Evolutionary conservation across 1,139 yeast species (phyloP).

Genomic region (Hansenula lynferdii): DNA sequence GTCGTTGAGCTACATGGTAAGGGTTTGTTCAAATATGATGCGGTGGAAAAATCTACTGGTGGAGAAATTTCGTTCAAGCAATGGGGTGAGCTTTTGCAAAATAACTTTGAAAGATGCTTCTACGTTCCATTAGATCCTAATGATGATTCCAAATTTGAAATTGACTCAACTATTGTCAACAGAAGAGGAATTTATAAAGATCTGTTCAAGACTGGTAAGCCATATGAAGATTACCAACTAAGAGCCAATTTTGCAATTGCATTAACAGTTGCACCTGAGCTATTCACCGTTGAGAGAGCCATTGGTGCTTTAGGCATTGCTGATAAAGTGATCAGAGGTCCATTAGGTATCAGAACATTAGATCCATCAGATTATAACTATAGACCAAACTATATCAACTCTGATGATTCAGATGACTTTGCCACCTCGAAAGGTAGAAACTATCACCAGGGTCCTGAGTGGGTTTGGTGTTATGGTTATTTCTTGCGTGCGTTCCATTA

Average conservation of each 20-base stretch:
- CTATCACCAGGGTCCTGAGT: conserved; percentile 98
- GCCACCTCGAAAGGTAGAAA: conserved; percentile 94
- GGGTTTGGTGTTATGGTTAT: conserved; percentile 93
- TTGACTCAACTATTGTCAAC: conserved; percentile 65
- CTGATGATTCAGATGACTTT: conserved; percentile 79
- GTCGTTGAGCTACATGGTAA: conserved; percentile 52
- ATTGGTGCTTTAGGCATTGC: conserved; percentile 61
- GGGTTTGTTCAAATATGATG: conserved; percentile 52
- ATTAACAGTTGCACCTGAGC: conserved; percentile 89
- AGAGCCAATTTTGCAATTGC: conserved; percentile 93
- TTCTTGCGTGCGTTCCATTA: conserved; percentile 70
- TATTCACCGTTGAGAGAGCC: conserved; percentile 63
- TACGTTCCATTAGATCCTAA: conserved; percentile 63
- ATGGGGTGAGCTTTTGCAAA: conserved; percentile 70
- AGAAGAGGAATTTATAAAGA: conserved; percentile 95
- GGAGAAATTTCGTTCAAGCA: conserved; percentile 43
- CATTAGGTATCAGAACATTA: conserved; percentile 85
- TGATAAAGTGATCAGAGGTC: conserved; percentile 74
- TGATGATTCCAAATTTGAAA: conserved; percentile 51
- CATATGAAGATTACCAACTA: conserved; percentile 90
- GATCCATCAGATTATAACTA: conserved; percentile 93
- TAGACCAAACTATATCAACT: conserved; percentile 80
- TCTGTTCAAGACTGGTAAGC: conserved; percentile 71
- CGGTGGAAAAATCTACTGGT: conserved; percentile 58
- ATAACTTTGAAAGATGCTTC: conserved; percentile 73